Base-by-base conservation (phyloP, 2,329 filamentous ascomycete species). In the Trichoderma koningiopsis region DNA sequence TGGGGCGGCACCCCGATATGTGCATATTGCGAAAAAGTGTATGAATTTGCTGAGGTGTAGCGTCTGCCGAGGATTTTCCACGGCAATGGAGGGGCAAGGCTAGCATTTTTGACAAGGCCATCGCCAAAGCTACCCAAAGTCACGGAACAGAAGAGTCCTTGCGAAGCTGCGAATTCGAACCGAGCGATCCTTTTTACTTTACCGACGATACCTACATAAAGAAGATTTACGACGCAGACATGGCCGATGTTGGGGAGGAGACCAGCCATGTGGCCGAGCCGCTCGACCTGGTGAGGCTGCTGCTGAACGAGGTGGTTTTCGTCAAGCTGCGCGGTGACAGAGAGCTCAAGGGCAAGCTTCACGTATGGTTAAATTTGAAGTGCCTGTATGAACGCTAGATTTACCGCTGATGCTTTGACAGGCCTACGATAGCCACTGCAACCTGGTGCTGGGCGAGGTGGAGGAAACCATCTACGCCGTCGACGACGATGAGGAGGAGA, bases 351-450 rank as follows among this genome's bases (percentile, higher is more conserved):
- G 96, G 96, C 73, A 90, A 95, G 77, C 87, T 99, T 77, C 96
- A 99, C 82, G 96, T 98, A 83, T 77, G 91, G 71, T 4, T 5
- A 5, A 13, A 5, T 53, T 16, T 37, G 65, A 24, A n/a, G 29
- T 37, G 11, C 16, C 19, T 11, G 16, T 19, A 43, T n/a, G 4
- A 10, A 7, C 10, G 11, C 5, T 29, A 22, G 8, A 31, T 33
- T 10, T 3, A 2, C 58, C 13, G 52, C 57, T 35, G 59, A 74
- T 76, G 13, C 7, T 73, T 4, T 19, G 13, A 58, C 40, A 99
- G 96, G 96, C 96, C 68, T 99, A 99, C 79, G 96, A 99, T 79
- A 97, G 93, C 77, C 96, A 99, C 81, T 99, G 96, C 87, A 99
- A 99, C 78, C 83, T 99, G 56, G 93, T 99, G 6, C 86, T 99